Percentiles rank a stretch among this genome's conserved stretches.
phyloP scores from a whole-genome alignment of 75 land plant species.

The Selaginella moellendorffii region DNA sequence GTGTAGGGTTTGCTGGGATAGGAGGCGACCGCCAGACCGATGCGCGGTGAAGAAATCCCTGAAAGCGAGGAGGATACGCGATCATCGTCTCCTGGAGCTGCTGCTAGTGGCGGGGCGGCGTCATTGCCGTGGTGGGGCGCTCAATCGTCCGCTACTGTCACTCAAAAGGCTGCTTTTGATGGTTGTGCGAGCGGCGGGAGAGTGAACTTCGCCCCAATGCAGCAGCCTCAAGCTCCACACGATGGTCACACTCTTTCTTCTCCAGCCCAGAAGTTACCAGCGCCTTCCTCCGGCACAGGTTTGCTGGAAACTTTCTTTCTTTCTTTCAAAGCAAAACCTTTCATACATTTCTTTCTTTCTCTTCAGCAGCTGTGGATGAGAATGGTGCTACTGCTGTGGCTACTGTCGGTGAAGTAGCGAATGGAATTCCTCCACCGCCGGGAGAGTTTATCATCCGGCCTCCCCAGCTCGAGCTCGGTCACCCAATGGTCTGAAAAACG shows the following conservation, averaged over 20 bases:
- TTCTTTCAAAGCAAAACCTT: too few relatives aligned
- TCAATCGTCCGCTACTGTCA: background rate
- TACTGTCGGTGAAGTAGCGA: background rate
- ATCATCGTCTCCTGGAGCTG: too few relatives aligned
- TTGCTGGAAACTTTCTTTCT: background rate
- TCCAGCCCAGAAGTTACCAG: background rate
- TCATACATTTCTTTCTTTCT: background rate
- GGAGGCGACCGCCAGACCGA: background rate
- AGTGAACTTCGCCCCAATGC: background rate
- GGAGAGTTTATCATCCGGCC: constrained; percentile 34
- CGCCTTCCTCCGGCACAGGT: background rate
- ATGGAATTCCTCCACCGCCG: background rate
- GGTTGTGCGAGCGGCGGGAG: background rate
- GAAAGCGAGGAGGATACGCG: too few relatives aligned
- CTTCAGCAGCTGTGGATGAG: background rate
- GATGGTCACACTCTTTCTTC: too few relatives aligned
- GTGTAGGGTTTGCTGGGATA: background rate
- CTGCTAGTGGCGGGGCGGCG: background rate
- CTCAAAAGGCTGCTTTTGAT: background rate
- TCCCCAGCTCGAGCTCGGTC: constrained; percentile 61
- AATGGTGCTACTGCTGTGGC: background rate
- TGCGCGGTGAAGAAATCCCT: background rate
- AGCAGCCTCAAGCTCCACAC: too few relatives aligned
- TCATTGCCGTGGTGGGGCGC: too few relatives aligned
- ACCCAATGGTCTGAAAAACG: constrained; percentile 32